Evolutionary conservation across 2,329 filamentous ascomycete species (phyloP), one percentile per base, ranked within the genome.

Genomic region (Lanzia echinophila): DNA sequence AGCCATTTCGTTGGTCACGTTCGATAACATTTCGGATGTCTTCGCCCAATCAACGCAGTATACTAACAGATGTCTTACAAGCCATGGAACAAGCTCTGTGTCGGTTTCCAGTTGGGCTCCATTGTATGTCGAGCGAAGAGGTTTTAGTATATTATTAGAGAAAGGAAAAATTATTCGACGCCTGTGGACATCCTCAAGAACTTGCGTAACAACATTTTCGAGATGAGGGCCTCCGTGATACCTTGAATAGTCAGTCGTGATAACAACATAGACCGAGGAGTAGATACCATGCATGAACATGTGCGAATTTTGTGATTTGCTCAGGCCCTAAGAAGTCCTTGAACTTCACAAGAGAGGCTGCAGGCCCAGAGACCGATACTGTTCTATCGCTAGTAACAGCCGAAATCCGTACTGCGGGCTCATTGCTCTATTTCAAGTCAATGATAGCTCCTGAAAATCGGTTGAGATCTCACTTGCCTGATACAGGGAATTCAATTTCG

Each of bases 221-320:
- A 50, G 36, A 3, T 50, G 28, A 13, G 36, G 34, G 24, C 47
- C 47, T 17, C 47, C 47, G 20, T 50, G 47, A 33, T 50, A 50
- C 36, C 36, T 39, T 39, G 36, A 13, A 39, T n/a, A 39, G 15
- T 39, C 11, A 39, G 36, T 39, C 36, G 36, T 17, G 6, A 17
- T 6, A 15, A 13, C 8, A 17, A 19, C 19, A 17, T n/a, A n/a
- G 19, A 8, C 6, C 19, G 36, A n/a, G 19, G 15, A 2, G 19
- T 39, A 19, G 36, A 15, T 39, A 39, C 47, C 47, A 50, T 11
- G 17, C 12, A 24, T 50, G 47, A 19, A 50, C 47, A 42, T 50
- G 28, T 7, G 47, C 34, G 15, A 50, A 50, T 17, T 22, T 50
- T n/a, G 47, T 41, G 17, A 24, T 28, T 22, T 11, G 19, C 31